Evolutionary conservation across 805 yeast species (phyloP), one percentile per base, ranked within the genome.

Genomic region (Yarrowia sp.): DNA sequence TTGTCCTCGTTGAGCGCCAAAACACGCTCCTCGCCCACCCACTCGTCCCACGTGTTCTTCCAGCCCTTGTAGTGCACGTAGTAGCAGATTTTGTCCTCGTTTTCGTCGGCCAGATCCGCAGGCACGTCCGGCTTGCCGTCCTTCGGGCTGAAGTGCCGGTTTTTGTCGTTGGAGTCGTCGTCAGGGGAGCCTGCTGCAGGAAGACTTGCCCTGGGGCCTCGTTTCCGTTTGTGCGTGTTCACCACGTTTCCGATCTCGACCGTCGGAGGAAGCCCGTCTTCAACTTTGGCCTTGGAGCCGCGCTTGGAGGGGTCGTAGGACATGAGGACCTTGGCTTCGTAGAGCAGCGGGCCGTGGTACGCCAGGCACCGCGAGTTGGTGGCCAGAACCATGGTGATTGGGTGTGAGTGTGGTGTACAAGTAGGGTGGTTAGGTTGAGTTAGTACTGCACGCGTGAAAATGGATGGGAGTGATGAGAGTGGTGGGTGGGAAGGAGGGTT

Each of bases 41-140:
- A 93, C 73, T 93, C 99, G 71, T 93, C 98, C 97, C 97, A 93
- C 63, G 91, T 85, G 16, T 86, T 74, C 69, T 92, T 93, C 99
- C 99, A 93, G 2, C 99, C 98, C 67, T 86, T 87, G 73, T 93
- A 93, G 70, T 94, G 99, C 16, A 93, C 83, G 66, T 78, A 85
- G 73, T 84, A 92, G 29, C 84, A 78, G 19, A 67, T 66, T 39
- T 73, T 74, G 18, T 68, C 72, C 25, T 65, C 66, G 18, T 78
- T 63, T 12, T 75, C 79, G 16, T 68, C 72, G 1, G 82, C 79
- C 10, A 78, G 65, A 35, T 69, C 70, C 13, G 68, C 38, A 27
- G 65, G 66, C 25, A 55, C 64, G 19, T 62, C 60, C 29, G 66
- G 66, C 29, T 63, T 64, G n/a, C 64, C 67, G 1, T 63, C 51